Conservation (phyloP, 495 filamentous ascomycete genomes). For the Penicillium coffeae region DNA sequence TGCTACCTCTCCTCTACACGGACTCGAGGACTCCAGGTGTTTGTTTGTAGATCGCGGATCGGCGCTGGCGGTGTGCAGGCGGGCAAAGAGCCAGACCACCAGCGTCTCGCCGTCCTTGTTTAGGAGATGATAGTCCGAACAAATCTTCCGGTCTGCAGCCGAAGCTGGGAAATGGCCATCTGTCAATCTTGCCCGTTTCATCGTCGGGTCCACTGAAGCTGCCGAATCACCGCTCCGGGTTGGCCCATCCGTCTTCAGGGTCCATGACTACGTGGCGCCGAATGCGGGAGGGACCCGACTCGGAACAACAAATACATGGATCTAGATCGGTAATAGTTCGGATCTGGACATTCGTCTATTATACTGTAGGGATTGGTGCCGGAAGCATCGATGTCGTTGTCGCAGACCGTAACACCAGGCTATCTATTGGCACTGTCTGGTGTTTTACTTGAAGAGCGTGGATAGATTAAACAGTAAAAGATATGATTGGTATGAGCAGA, state of each 20-base stretch:
- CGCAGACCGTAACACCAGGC: too few species aligned
- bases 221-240: neutral
- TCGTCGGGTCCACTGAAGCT: neutral
- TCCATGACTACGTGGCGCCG: neutral
- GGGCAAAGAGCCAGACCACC: neutral
- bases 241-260: neutral
- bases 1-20: too few species aligned
- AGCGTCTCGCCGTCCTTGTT: neutral
- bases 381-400: too few species aligned
- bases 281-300: neutral
- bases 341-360: too few species aligned
- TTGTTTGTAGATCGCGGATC: slow-evolving; percentile 5
- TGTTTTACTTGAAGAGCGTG: too few species aligned
- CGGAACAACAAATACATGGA: neutral
- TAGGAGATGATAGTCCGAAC: neutral
- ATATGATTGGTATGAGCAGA: slow-evolving; percentile 8
- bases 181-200: slow-evolving; percentile 1
- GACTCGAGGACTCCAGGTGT: neutral
- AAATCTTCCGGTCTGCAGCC: neutral
- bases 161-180: neutral
- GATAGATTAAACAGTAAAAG: too few species aligned
- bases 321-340: too few species aligned
- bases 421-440: too few species aligned
- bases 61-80: slow-evolving; percentile 2
- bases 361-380: too few species aligned